Evolutionary conservation across 2,329 filamentous ascomycete species (phyloP).

Genomic region (Apiospora hydei): DNA sequence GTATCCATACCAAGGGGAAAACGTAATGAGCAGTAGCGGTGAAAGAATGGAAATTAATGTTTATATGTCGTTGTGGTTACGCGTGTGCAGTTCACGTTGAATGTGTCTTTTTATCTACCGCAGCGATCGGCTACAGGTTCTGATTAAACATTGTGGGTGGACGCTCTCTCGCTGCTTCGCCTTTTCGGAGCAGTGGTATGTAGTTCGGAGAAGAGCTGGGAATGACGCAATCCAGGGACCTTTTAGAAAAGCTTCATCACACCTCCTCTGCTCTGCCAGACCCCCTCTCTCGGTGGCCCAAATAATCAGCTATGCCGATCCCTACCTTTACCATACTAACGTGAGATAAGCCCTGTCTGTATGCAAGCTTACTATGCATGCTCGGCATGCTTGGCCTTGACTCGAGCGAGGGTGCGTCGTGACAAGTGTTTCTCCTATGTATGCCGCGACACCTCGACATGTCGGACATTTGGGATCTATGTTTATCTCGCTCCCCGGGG

Average conservation of each 20-base stretch:
- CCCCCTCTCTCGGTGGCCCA: neutral
- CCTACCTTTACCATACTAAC: neutral
- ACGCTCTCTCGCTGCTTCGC: neutral
- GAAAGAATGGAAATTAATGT: neutral
- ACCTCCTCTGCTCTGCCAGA: neutral
- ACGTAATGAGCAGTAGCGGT: neutral
- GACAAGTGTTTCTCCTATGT: slow-evolving; percentile 11
- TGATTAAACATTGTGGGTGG: neutral
- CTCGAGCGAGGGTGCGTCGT: neutral
- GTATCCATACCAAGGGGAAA: neutral
- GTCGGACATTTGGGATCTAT: slow-evolving; percentile 13
- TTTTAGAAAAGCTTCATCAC: slow-evolving; percentile 8
- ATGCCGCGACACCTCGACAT: neutral
- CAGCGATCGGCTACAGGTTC: neutral
- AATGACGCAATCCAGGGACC: slow-evolving; percentile 16
- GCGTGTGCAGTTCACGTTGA: neutral
- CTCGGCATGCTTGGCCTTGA: neutral
- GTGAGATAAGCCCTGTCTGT: slow-evolving; percentile 7
- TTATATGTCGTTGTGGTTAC: neutral
- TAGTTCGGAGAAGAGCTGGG: neutral
- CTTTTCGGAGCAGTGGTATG: neutral
- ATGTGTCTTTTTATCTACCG: neutral
- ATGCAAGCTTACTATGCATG: slow-evolving; percentile 14
- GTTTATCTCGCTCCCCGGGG: slow-evolving; percentile 10
- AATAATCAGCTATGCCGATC: slow-evolving; percentile 9